These are phyloP conservation scores for Phialophora verrucosa DNA, from an alignment of 2,329 filamentous ascomycete species.

Conservation along the genomic window DNA sequence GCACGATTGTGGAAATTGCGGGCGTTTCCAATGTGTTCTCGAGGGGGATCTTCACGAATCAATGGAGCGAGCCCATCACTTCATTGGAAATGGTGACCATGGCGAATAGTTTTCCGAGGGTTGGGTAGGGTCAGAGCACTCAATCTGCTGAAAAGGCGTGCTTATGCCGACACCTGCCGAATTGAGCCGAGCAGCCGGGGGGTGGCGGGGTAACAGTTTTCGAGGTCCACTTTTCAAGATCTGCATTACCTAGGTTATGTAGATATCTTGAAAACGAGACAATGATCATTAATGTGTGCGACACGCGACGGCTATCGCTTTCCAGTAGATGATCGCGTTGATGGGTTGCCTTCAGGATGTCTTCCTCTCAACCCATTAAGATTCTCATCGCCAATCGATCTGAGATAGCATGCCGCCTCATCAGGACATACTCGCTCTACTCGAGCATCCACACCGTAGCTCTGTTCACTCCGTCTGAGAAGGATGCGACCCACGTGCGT, in stretches of 20 bases:
- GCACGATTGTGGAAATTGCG: too few species aligned
- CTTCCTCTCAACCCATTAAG: constrained; percentile 78
- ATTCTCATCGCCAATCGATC: constrained; percentile 98
- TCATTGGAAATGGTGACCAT: neutral
- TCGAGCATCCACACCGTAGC: constrained; percentile 77
- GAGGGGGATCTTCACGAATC: too few species aligned
- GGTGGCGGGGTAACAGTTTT: constrained; percentile 21
- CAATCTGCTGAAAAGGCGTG: neutral
- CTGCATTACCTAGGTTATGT: neutral
- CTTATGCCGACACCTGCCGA: constrained; percentile 13
- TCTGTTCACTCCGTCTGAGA: constrained; percentile 83
- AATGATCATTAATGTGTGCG: constrained; percentile 28
- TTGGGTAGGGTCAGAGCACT: neutral
- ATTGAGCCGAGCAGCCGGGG: constrained; percentile 25
- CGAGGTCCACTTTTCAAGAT: constrained; percentile 10
- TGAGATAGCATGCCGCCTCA: constrained; percentile 92
- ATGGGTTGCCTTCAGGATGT: constrained; percentile 29
- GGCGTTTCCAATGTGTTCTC: too few species aligned
- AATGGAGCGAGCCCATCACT: too few species aligned
- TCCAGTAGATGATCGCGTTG: constrained; percentile 27
- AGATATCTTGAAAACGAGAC: constrained; percentile 20
- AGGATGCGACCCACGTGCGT: constrained; percentile 96
- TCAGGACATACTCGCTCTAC: constrained; percentile 89
- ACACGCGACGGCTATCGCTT: constrained; percentile 24
- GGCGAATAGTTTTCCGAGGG: neutral